Base-by-base conservation (phyloP, 176 grass and related monocot species). In the Triticum turgidum region DNA sequence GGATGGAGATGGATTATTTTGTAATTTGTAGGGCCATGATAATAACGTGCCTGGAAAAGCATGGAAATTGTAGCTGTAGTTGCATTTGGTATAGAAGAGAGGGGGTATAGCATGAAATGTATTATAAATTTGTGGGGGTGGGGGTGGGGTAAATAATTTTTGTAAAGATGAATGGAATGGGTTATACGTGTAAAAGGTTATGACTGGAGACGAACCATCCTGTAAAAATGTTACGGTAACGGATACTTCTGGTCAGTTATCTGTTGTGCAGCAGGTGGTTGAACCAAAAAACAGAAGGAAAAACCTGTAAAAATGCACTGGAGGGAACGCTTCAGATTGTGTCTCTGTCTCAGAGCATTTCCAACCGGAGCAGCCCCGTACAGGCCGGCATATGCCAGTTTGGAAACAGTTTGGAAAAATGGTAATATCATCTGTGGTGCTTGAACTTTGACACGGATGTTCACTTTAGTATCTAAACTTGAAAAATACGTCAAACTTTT, bases 91-190 rank as follows among this genome's bases (percentile, higher is more conserved):
- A 92, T 85, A 97, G 86, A 87, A 91, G 87, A 51, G 85, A 78
- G 85, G 73, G 20, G 90, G 86, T 69, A 88, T 94, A 92, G 76
- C 81, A 90, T 89, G 78, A 90, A 91, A 87, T 92, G 87, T 90
- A 86, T 84, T 87, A 93, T 84, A 89, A 87, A 52, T 89, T 87
- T 87, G 91, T 91, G 87, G 65, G 58, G 63, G 24, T 65, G 69
- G 83, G 45, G 64, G 83, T 54, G 81, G 75, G 86, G 85, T 88
- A 89, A 93, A 92, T 74, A 86, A 92, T 97, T 76, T 74, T 78
- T 92, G 95, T 94, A 94, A 97, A 97, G 86, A 91, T 97, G 45
- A 38, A 69, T 34, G 88, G 66, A 81, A 87, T 84, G 76, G 77
- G 80, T 86, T 76, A 86, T 90, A 88, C 85, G 11, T 92, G 92